Evolutionary conservation across 2,329 filamentous ascomycete genomes (phyloP).

Genomic region (Cercospora beticola): DNA sequence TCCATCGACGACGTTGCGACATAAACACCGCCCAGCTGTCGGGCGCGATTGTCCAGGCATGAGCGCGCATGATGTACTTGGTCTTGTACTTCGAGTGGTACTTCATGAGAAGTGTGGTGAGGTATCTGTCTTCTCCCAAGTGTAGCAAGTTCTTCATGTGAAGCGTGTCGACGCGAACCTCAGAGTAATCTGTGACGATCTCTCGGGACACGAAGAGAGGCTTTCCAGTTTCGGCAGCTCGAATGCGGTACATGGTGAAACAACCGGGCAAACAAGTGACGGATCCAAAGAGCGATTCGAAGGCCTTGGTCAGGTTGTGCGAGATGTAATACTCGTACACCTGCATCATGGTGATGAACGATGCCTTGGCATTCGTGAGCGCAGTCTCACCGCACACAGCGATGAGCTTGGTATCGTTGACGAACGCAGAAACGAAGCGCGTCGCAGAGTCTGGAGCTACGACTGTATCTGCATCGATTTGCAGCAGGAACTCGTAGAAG

Average conservation of each 20-base stretch:
- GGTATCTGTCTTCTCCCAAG: conserved; percentile 93
- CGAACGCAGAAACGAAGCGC: conserved; percentile 86
- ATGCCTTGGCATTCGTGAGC: conserved; percentile 87
- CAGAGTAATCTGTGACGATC: conserved; percentile 80
- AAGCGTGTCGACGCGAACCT: conserved; percentile 93
- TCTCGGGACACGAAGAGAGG: conserved; percentile 94
- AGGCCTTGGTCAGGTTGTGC: conserved; percentile 93
- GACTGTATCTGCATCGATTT: conserved; percentile 96
- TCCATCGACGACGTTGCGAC: conserved; percentile 98
- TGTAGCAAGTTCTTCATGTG: conserved; percentile 99
- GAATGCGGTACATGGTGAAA: conserved; percentile 98
- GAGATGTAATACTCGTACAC: conserved; percentile 99
- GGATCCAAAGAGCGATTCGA: conserved; percentile 93
- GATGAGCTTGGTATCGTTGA: conserved; percentile 90
- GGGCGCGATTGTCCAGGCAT: conserved; percentile 95
- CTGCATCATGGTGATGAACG: conserved; percentile 97
- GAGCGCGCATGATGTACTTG: conserved; percentile 88
- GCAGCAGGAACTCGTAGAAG: conserved; percentile 94
- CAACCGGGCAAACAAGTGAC: conserved; percentile 97
- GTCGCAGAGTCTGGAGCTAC: conserved; percentile 87
- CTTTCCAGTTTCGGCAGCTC: conserved; percentile 90
- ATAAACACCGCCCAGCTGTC: conserved; percentile 93
- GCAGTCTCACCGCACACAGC: conserved; percentile 93
- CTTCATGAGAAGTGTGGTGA: conserved; percentile 92
- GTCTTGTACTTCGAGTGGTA: conserved; percentile 94